Percentiles rank a stretch among this genome's conserved stretches.
Conservation (phyloP, 169 alveolate species). For the Eimeria falciformis region DNA sequence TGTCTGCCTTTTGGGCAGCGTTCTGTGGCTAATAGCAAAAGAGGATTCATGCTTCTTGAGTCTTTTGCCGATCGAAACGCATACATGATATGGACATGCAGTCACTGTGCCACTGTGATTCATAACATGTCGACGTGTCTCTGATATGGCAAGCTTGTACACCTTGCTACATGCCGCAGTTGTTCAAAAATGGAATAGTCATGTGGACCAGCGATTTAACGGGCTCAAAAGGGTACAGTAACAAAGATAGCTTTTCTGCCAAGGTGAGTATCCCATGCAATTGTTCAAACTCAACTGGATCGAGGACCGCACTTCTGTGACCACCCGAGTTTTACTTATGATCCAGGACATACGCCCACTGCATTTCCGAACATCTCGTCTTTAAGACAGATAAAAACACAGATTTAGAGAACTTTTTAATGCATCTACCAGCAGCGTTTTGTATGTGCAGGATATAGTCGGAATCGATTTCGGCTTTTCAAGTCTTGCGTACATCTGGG, state of each 20-base stretch:
- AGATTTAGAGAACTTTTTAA: too few relatives aligned
- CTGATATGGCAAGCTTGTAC: too few relatives aligned
- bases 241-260: background rate
- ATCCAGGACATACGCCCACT: too few relatives aligned
- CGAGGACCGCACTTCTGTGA: too few relatives aligned
- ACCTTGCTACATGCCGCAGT: background rate
- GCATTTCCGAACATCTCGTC: too few relatives aligned
- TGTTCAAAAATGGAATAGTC: slow-evolving; percentile 53
- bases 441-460: slow-evolving; percentile 44
- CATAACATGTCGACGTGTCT: too few relatives aligned
- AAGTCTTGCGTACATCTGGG: slow-evolving; percentile 50
- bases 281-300: background rate
- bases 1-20: background rate
- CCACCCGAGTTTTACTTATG: too few relatives aligned
- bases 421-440: too few relatives aligned
- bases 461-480: slow-evolving; percentile 64
- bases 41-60: background rate
- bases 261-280: background rate
- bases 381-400: too few relatives aligned
- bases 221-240: slow-evolving; percentile 50
- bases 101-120: too few relatives aligned
- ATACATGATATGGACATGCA: too few relatives aligned
- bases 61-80: too few relatives aligned
- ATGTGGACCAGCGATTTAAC: slow-evolving; percentile 53
- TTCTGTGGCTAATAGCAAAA: background rate